Conservation (phyloP, 257 asterid genomes). For the Gentiana dahurica region DNA sequence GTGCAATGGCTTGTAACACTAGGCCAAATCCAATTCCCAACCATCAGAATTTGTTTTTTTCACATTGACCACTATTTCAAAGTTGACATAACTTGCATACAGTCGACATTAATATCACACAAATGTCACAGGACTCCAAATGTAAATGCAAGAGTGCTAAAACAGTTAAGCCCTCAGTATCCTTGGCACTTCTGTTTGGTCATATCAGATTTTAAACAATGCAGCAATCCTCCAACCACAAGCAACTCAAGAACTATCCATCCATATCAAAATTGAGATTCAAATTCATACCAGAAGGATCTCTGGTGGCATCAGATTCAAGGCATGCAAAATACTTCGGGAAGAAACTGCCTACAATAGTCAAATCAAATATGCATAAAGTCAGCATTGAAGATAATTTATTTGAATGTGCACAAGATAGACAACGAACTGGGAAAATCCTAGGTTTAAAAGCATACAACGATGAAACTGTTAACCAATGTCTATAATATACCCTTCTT, state of each 20-base stretch:
- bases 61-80: too few species aligned
- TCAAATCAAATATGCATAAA: conserved; percentile 1
- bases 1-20: too few species aligned
- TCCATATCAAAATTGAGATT: too few species aligned
- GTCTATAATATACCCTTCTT: background rate
- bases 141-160: background rate
- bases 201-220: background rate
- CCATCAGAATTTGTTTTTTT: too few species aligned
- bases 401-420: background rate
- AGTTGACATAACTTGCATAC: too few species aligned
- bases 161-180: too few species aligned
- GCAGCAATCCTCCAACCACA: background rate
- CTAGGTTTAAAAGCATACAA: background rate
- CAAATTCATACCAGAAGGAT: conserved; percentile 32
- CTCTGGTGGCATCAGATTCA: conserved; percentile 41
- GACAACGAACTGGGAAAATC: too few species aligned
- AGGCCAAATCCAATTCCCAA: too few species aligned
- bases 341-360: conserved; percentile 31
- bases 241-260: background rate
- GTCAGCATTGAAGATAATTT: background rate
- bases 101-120: too few species aligned
- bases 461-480: background rate
- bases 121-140: too few species aligned
- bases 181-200: too few species aligned
- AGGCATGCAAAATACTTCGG: conserved; percentile 53